Base-by-base conservation (phyloP, 2,329 filamentous ascomycete species). In the Gnomoniopsis smithogilvyi region DNA sequence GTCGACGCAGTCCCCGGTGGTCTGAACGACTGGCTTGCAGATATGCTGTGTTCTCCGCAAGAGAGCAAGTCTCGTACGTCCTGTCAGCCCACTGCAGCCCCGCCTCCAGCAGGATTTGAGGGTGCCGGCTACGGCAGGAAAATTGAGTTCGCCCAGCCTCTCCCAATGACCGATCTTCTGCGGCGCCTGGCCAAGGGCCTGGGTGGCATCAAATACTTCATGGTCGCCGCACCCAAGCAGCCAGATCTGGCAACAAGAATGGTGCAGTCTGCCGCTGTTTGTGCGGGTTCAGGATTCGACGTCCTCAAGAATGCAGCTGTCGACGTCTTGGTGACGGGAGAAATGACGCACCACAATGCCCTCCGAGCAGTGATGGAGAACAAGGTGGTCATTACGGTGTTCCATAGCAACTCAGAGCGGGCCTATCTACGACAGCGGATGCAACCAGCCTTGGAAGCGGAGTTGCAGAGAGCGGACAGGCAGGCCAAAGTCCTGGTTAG, bases 381-480 rank as follows among this genome's bases (percentile, higher is more conserved):
- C 1, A 88, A 88, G 63, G 89, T 86, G 56, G 90, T 98, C 1
- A 84, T 98, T 54, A 89, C 88, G 45, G 81, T 96, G 51, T 96
- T 96, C 67, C 95, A 99, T 72, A 94, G 90, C 66, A 98, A 98
- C 73, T 95, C 91, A 0, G 95, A 99, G 78, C 80, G 95, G 38
- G 88, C 86, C 0, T 99, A 94, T 70, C 74, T 99, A 67, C 81
- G 81, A 60, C 80, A 87, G 60, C 85, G 90, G 50, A 81, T 99
- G 76, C 81, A 82, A 66, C 78, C 79, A 19, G 84, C 86, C 71
- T 74, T 97, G 66, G 78, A 86, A 66, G 76, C 78, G 43, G 74
- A 78, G 61, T 73, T 96, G 36, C 76, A 73, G 55, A 73, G 78
- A 51, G 80, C 83, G 64, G 70, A 71, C 45, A 66, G 68, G 2